Percentiles rank a stretch among this genome's conserved stretches.
phyloP scores from a whole-genome alignment of 2,329 filamentous ascomycete species.

The Cladosporium sp. region DNA sequence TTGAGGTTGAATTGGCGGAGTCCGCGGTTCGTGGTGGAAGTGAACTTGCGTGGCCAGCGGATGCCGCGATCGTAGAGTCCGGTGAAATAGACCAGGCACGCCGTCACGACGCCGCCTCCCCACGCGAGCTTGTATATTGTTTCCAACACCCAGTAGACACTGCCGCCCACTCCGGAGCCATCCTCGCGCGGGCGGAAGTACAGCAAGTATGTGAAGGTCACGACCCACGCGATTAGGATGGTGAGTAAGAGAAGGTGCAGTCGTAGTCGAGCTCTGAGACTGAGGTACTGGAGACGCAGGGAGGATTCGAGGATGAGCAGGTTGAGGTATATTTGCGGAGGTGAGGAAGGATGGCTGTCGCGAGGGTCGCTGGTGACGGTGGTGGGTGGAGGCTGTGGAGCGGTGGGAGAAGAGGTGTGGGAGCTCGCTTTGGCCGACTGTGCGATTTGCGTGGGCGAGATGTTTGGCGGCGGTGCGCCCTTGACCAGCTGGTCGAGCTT shows the following conservation, averaged over 20 bases:
- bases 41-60: conserved; percentile 89
- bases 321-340: conserved; percentile 96
- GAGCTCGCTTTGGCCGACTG: conserved; percentile 30
- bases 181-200: conserved; percentile 97
- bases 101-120: conserved; percentile 84
- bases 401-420: conserved; percentile 30
- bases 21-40: conserved; percentile 83
- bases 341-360: conserved; percentile 78
- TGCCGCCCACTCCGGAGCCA: conserved; percentile 83
- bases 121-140: conserved; percentile 86
- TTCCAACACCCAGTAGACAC: conserved; percentile 94
- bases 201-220: conserved; percentile 81
- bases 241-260: conserved; percentile 92
- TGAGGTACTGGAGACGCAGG: conserved; percentile 86
- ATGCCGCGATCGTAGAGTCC: conserved; percentile 96
- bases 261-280: conserved; percentile 78
- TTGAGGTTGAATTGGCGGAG: conserved; percentile 93
- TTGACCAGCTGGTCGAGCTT: conserved; percentile 56
- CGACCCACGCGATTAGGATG: conserved; percentile 74
- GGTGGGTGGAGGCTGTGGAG: conserved; percentile 34
- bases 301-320: conserved; percentile 95
- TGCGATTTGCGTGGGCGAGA: conserved; percentile 40
- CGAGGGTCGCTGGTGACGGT: conserved; percentile 62
- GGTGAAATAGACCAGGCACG: conserved; percentile 83
- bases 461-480: conserved; percentile 68